These are phyloP conservation scores for Galerina marginata DNA, from an alignment of 768 basidiomycete species.

Conservation along the genomic window DNA sequence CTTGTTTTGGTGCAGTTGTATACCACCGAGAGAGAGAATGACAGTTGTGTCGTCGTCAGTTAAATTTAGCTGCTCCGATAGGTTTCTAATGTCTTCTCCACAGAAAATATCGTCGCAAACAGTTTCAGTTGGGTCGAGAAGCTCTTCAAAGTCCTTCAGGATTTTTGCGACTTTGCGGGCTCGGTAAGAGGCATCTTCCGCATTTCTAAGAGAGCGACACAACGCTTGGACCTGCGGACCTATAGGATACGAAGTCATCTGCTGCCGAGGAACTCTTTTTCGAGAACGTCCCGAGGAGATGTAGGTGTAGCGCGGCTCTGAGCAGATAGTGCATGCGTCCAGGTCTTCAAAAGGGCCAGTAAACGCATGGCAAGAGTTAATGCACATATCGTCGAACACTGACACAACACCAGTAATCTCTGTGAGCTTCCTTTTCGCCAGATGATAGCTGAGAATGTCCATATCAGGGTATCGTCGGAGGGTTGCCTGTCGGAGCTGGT, in stretches of 20 bases:
- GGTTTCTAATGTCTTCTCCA: constrained; percentile 30
- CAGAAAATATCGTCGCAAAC: constrained; percentile 27
- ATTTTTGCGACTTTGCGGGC: constrained; percentile 23
- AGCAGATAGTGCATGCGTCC: constrained; percentile 37
- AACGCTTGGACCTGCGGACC: constrained; percentile 51
- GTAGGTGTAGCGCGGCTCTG: constrained; percentile 22
- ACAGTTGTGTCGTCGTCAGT: constrained; percentile 34
- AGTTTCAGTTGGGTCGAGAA: neutral
- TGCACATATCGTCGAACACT: constrained; percentile 46
- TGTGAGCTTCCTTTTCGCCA: constrained; percentile 30
- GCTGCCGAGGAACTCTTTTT: constrained; percentile 33
- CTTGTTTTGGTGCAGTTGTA: constrained; percentile 46
- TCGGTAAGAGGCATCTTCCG: constrained; percentile 33
- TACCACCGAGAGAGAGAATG: constrained; percentile 41
- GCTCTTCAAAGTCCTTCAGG: constrained; percentile 1
- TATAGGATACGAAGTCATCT: constrained; percentile 43
- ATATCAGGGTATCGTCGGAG: constrained; percentile 29
- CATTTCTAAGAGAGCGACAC: constrained; percentile 23
- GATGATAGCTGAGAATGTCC: constrained; percentile 34
- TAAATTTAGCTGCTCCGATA: constrained; percentile 22
- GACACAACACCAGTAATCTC: constrained; percentile 40
- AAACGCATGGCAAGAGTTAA: constrained; percentile 44
- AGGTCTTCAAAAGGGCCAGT: constrained; percentile 40
- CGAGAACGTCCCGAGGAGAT: neutral
- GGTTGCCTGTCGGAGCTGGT: neutral